A percentile compares a stretch with the other conserved stretches of the same genome.
These are phyloP conservation scores for Chlorociboria aeruginascens DNA, from an alignment of 495 filamentous ascomycete genomes.

Conservation along the genomic window DNA sequence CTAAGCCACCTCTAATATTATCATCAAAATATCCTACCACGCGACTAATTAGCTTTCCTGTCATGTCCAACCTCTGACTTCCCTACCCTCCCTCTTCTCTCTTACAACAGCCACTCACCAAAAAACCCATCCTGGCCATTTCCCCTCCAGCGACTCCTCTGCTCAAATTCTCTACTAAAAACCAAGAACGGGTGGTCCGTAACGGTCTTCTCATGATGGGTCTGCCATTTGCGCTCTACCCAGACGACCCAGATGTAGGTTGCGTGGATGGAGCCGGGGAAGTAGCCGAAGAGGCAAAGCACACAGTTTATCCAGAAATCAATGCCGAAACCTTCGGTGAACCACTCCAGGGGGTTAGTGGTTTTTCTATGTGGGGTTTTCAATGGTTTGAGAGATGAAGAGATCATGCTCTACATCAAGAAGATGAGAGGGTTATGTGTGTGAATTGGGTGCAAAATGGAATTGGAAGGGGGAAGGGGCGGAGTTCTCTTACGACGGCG, in stretches of 20 bases:
- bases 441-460: too few relatives aligned
- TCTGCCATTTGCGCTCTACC: conserved; percentile 1
- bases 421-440: too few relatives aligned
- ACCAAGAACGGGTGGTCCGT: conserved; percentile 1
- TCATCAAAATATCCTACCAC: background rate
- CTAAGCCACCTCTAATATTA: background rate
- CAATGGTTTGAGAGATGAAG: too few relatives aligned
- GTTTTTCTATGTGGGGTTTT: too few relatives aligned
- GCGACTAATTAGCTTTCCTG: background rate
- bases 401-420: too few relatives aligned
- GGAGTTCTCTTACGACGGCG: background rate
- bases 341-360: background rate
- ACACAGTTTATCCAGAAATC: background rate
- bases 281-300: background rate
- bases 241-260: conserved; percentile 1
- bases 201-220: background rate
- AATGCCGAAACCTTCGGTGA: conserved; percentile 1
- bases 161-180: conserved; percentile 1
- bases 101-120: background rate
- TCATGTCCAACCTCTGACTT: too few relatives aligned
- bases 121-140: conserved; percentile 1
- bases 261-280: conserved; percentile 2
- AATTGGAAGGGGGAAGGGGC: too few relatives aligned
- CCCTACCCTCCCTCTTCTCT: background rate
- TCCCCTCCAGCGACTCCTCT: background rate